Evolutionary conservation across 306 rosid genomes (phyloP).

Genomic region (Quercus variabilis): DNA sequence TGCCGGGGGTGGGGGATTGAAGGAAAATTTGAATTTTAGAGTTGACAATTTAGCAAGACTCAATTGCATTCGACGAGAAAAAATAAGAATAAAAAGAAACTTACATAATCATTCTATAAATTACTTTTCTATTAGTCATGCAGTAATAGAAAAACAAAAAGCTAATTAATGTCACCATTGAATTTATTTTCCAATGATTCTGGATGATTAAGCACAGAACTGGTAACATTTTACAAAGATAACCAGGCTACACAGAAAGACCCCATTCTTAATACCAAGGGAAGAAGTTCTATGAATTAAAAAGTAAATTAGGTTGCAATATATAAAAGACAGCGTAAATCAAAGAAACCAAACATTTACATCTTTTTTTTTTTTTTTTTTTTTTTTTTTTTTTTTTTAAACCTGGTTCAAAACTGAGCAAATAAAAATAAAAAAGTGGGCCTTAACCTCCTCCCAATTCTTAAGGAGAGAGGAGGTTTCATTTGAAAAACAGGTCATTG

Average conservation of each 20-base stretch:
- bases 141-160: neutral
- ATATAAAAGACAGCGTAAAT: neutral
- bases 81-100: neutral
- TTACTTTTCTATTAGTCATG: neutral
- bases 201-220: conserved; percentile 71
- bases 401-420: no score
- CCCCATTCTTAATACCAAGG: neutral
- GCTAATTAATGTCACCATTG: conserved; percentile 44
- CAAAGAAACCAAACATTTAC: neutral
- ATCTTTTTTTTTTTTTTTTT: no score
- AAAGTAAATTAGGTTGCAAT: neutral
- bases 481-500: no score
- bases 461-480: no score
- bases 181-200: conserved; percentile 63
- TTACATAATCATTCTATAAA: neutral
- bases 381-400: no score
- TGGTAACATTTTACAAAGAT: conserved; percentile 75
- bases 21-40: no score
- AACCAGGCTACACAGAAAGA: conserved; percentile 63
- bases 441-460: no score
- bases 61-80: neutral
- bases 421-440: no score
- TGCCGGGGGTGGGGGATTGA: no score
- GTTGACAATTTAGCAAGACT: neutral
- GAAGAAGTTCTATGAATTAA: neutral